Base-by-base conservation (phyloP, 805 yeast genomes). In the Candida schatavii region DNA sequence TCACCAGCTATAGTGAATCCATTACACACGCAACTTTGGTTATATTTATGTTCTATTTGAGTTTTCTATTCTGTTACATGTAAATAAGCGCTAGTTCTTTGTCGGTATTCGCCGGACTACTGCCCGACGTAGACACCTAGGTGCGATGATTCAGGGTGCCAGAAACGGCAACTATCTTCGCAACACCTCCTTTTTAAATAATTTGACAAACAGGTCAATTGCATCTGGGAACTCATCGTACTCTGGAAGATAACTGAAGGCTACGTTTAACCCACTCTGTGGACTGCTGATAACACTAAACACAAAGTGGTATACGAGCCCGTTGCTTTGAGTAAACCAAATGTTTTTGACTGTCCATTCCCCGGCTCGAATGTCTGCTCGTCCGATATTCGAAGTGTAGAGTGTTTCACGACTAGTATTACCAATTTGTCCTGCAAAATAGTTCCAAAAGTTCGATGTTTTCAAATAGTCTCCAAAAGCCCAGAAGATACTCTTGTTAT, bases 301-400 rank as follows among this genome's bases (percentile, higher is more conserved):
- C 17, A 39, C 48, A 19, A 52, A 46, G 35, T 49, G 46, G 4
- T 41, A 43, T 4, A 38, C 29, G 17, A 47, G 27, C 6, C 57
- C 59, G 19, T 44, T 40, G 26, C 46, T 45, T 44, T 49, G 59
- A 34, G 54, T 48, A 41, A 55, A 55, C 46, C 47, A 45, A 13
- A 51, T 37, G 34, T 53, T 42, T 18, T 37, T 37, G 3, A 49
- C 45, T 18, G 40, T 31, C 41, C 46, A 46, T 17, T 28, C 27
- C 26, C 45, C 35, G 13, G 40, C 40, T 25, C 33, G 19, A 11
- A 54, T 40, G 10, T 33, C 30, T 6, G 46, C 35, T 22, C 17
- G 15, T 22, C 61, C 61, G 29, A 56, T 36, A 40, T 56, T 56
- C 3, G 61, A 56, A 11, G 50, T 23, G 37, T 47, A 55, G 32